Evolutionary conservation across 1,284 basidiomycete genomes (phyloP).

Genomic region (Tremellales sp.): DNA sequence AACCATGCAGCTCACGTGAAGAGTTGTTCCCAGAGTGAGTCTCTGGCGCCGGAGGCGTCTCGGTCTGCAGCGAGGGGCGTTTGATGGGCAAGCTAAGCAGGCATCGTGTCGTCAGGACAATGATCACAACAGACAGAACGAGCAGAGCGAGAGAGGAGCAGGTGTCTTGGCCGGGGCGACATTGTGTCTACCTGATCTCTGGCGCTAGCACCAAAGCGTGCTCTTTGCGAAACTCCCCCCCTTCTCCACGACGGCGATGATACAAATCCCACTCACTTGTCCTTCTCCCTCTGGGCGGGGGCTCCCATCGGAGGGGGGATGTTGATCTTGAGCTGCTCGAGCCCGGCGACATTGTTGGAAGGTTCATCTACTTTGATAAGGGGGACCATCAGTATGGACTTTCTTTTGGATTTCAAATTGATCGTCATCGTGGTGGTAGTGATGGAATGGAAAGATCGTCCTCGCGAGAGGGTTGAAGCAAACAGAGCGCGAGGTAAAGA

Average conservation of each 20-base stretch:
- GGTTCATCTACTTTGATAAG: too few species aligned
- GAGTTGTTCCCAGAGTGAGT: not conserved
- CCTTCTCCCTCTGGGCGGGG: constrained; percentile 52
- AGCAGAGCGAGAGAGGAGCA: not conserved
- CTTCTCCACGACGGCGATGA: not conserved
- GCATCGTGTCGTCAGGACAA: not conserved
- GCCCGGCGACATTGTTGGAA: too few species aligned
- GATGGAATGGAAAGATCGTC: constrained; percentile 2
- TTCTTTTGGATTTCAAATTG: too few species aligned
- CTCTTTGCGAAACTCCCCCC: not conserved
- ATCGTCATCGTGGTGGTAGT: too few species aligned
- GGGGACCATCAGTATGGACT: too few species aligned
- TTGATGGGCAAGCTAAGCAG: constrained; percentile 28
- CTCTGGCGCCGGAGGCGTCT: constrained; percentile 21
- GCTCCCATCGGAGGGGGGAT: constrained; percentile 61
- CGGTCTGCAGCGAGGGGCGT: constrained; percentile 20
- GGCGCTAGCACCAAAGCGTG: too few species aligned
- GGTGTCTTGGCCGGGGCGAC: too few species aligned
- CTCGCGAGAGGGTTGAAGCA: constrained; percentile 1
- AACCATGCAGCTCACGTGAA: not conserved
- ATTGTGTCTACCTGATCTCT: too few species aligned
- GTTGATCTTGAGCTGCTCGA: constrained; percentile 64
- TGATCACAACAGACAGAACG: not conserved
- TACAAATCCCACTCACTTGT: constrained; percentile 30
- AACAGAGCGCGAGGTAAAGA: too few species aligned